Evolutionary conservation across 371 early-diverging fungal genomes (phyloP), one percentile per base, ranked within the genome.

Genomic region (Mortierella sp.): DNA sequence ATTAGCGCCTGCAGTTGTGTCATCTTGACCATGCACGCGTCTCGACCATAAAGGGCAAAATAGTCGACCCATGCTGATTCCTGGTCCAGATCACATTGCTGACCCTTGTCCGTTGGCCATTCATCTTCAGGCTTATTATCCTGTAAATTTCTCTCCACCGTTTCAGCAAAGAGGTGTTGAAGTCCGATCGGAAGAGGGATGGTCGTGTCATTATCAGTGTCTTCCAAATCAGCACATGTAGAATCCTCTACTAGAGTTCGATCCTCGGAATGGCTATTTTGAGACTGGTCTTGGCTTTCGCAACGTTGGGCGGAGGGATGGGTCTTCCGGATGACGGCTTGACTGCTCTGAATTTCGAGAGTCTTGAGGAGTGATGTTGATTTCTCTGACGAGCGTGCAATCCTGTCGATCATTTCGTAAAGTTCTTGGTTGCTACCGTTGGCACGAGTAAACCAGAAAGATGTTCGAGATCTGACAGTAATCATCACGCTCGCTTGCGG

Each of bases 21-120:
- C 28, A 83, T 87, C 52, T 80, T 83, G 50, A 85, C 73, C 75
- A 88, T 84, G 43, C 84, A 86, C 15, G 79, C 78, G 61, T 88
- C 87, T n/a, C 70, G 70, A 17, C 90, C 89, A 56, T 84, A 64
- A 21, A 52, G 49, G 2, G 86, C 86, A 56, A 88, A 80, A 54
- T 87, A 87, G 23, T 73, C 75, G 8, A 73, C 68, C 75, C 75
- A 73, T 0, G 58, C 68, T 23, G 49, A 55, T 17, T 73, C 75
- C 27, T 49, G 56, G 6, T 73, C 75, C 34, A 67, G 51, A 6
- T 73, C 75, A 1, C 49, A 39, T 14, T 43, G 47, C 24, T 43
- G 26, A 17, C 26, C 31, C 21, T 24, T 53, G 28, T 14, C 46
- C 14, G 48, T 28, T n/a, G 21, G 31, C 11, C 41, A 21, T 11